Conservation (phyloP, 192 early-diverging fungal species). For the Allomyces macrogynus region DNA sequence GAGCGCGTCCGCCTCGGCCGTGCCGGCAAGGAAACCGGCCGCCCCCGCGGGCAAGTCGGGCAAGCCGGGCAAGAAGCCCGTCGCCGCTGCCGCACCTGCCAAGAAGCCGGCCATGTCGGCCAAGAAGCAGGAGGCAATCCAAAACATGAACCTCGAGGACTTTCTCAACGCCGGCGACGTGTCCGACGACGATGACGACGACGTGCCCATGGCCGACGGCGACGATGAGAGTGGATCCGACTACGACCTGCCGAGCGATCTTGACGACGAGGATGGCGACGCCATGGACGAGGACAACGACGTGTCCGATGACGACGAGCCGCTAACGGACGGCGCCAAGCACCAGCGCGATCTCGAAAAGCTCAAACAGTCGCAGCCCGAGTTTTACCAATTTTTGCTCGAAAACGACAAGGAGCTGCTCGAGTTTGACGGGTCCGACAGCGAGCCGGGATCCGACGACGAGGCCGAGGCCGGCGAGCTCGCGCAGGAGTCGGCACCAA, state of each 20-base stretch:
- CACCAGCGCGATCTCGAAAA: constrained; percentile 70
- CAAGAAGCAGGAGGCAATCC: constrained; percentile 4
- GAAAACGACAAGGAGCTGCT: constrained; percentile 70
- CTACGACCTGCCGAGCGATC: constrained; percentile 3
- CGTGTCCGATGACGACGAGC: constrained; percentile 25
- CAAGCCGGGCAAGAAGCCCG: neutral
- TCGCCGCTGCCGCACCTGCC: neutral
- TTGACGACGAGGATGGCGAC: constrained; percentile 16
- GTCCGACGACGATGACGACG: constrained; percentile 4
- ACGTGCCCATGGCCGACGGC: constrained; percentile 10
- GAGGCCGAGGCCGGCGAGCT: constrained; percentile 3
- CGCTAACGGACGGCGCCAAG: constrained; percentile 17
- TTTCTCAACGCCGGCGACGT: constrained; percentile 27
- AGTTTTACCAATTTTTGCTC: constrained; percentile 78
- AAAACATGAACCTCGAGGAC: constrained; percentile 24
- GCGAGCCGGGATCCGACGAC: constrained; percentile 8
- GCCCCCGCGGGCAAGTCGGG: neutral
- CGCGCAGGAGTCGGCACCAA: constrained; percentile 18
- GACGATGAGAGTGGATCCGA: constrained; percentile 9
- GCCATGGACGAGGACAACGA: constrained; percentile 23
- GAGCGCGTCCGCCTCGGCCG: neutral
- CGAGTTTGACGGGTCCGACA: constrained; percentile 44
- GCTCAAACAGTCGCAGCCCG: constrained; percentile 67
- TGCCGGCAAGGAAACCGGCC: neutral
- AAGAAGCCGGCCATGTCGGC: constrained; percentile 4